Evolutionary conservation across 345 rosid genomes (phyloP).

Genomic region (Salix dunnii): DNA sequence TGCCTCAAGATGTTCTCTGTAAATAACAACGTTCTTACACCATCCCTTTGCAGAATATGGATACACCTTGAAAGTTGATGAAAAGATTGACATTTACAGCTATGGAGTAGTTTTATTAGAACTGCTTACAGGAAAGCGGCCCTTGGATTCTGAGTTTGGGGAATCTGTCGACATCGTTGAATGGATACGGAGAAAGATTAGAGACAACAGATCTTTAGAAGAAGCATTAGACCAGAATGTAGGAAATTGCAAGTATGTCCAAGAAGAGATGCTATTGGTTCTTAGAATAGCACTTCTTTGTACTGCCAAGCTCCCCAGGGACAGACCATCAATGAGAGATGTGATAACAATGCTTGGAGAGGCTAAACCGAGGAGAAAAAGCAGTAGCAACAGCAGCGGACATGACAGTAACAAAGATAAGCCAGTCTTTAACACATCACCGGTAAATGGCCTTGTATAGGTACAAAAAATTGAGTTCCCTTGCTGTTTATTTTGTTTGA

Average conservation of each 20-base stretch:
- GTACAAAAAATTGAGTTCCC: slow-evolving; percentile 15
- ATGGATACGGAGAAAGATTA: slow-evolving; percentile 66
- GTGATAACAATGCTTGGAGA: slow-evolving; percentile 88
- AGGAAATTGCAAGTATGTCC: slow-evolving; percentile 81
- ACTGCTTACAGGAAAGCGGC: slow-evolving; percentile 66
- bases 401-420: slow-evolving; percentile 39
- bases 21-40: not conserved
- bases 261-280: slow-evolving; percentile 91
- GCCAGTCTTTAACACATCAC: slow-evolving; percentile 62
- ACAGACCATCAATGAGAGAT: slow-evolving; percentile 89
- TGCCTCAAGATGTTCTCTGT: not conserved
- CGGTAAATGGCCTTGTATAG: slow-evolving; percentile 76
- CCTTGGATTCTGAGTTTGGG: slow-evolving; percentile 66
- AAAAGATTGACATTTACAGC: slow-evolving; percentile 89
- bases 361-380: slow-evolving; percentile 90
- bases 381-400: slow-evolving; percentile 42
- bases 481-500: slow-evolving; percentile 10
- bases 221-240: slow-evolving; percentile 60
- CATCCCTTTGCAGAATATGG: slow-evolving; percentile 62
- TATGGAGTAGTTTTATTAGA: slow-evolving; percentile 83
- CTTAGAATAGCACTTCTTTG: slow-evolving; percentile 80
- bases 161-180: slow-evolving; percentile 64
- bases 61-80: slow-evolving; percentile 86
- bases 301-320: slow-evolving; percentile 81
- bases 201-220: slow-evolving; percentile 60